A percentile compares a stretch with the other conserved stretches of the same genome.
Conservation (phyloP, 352 stramenopile genomes). For the Phytophthora ramorum region DNA sequence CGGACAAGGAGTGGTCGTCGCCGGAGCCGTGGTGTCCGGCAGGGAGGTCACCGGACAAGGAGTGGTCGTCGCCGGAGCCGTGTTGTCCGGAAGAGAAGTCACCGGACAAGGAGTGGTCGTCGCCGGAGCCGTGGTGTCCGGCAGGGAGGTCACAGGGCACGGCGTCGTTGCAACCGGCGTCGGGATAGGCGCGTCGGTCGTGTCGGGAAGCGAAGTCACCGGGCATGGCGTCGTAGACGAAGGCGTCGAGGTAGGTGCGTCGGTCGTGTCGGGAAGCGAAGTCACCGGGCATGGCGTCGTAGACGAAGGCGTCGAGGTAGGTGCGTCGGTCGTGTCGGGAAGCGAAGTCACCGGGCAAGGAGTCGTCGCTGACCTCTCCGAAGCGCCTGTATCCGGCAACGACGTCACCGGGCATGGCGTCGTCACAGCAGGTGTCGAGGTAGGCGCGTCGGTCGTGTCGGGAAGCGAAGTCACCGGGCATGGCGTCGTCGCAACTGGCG, state of each 20-base stretch:
- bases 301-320: too few relatives aligned
- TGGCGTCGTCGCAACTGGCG: too few relatives aligned
- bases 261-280: too few relatives aligned
- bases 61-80: neutral
- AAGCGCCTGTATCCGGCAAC: neutral
- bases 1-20: constrained; percentile 3
- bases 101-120: constrained; percentile 11
- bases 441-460: too few relatives aligned
- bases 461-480: too few relatives aligned
- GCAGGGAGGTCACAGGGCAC: constrained; percentile 18
- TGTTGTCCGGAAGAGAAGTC: constrained; percentile 21
- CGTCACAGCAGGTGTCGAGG: too few relatives aligned
- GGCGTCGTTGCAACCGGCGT: constrained; percentile 6
- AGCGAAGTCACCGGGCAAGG: neutral
- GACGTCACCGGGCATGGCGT: neutral
- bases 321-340: too few relatives aligned
- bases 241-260: too few relatives aligned
- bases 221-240: too few relatives aligned
- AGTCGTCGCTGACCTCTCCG: too few relatives aligned
- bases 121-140: neutral
- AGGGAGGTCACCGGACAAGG: constrained; percentile 14
- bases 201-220: constrained; percentile 10
- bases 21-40: neutral
- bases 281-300: too few relatives aligned
- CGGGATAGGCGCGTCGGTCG: neutral